A percentile compares a stretch with the other conserved stretches of the same genome.
Evolutionary conservation across 345 rosid species (phyloP).

Genomic region (Jatropha curcas): DNA sequence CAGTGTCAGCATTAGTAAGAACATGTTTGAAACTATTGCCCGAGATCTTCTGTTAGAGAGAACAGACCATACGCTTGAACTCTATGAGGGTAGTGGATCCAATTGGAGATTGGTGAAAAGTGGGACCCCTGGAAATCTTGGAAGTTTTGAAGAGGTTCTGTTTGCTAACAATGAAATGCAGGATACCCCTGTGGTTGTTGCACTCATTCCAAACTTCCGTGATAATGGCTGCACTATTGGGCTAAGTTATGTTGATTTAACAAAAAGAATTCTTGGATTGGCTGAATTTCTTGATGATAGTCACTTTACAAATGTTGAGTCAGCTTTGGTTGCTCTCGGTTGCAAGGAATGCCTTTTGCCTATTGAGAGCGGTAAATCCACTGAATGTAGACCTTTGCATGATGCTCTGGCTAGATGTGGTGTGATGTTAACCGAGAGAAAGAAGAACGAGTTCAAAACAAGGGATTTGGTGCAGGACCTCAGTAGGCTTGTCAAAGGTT

Average conservation of each 20-base stretch:
- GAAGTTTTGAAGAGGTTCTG: conserved; percentile 92
- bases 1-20: conserved; percentile 76
- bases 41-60: conserved; percentile 90
- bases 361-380: conserved; percentile 56
- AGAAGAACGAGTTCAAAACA: conserved; percentile 77
- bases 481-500: conserved; percentile 79
- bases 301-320: conserved; percentile 89
- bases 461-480: conserved; percentile 92
- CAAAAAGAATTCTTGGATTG: conserved; percentile 72
- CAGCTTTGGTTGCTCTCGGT: conserved; percentile 87
- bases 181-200: conserved; percentile 80
- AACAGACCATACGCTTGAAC: conserved; percentile 85
- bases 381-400: conserved; percentile 51
- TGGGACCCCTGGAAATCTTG: conserved; percentile 92
- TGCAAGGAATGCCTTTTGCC: conserved; percentile 98
- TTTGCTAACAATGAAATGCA: conserved; percentile 96
- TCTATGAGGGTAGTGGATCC: conserved; percentile 88
- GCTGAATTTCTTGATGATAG: conserved; percentile 95
- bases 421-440: conserved; percentile 90
- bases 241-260: conserved; percentile 80
- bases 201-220: conserved; percentile 61
- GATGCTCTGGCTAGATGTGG: conserved; percentile 73
- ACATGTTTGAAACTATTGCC: conserved; percentile 83
- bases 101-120: conserved; percentile 82
- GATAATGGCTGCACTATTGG: conserved; percentile 74